Percentiles rank a stretch among this genome's conserved stretches.
These are phyloP conservation scores for Ulmus americana DNA, from an alignment of 331 rosid species.

Conservation along the genomic window DNA sequence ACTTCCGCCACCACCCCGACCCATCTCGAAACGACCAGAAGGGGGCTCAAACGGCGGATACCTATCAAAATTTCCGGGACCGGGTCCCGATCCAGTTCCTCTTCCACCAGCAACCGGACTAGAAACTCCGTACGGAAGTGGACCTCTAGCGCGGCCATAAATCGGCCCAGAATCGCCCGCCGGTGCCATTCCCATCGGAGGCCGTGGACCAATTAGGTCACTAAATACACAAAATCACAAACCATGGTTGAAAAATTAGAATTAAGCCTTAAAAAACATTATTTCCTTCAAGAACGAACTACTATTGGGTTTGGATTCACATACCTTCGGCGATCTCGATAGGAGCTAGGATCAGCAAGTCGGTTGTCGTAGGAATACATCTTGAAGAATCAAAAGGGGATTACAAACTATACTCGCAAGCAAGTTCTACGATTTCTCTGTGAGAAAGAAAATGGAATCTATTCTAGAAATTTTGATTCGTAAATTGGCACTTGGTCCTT, in stretches of 20 bases:
- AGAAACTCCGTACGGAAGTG: slow-evolving; percentile 32
- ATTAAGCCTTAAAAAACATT: background rate
- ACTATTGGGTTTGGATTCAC: background rate
- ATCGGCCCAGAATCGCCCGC: slow-evolving; percentile 23
- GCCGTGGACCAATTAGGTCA: slow-evolving; percentile 52
- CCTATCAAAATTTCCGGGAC: slow-evolving; percentile 26
- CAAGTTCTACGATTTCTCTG: background rate
- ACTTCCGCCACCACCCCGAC: slow-evolving; percentile 41
- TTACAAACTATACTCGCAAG: background rate
- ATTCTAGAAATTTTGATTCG: background rate
- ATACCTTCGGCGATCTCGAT: slow-evolving; percentile 79
- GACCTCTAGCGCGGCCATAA: slow-evolving; percentile 52
- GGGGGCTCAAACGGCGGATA: slow-evolving; percentile 65
- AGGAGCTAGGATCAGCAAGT: slow-evolving; percentile 57
- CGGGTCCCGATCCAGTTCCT: slow-evolving; percentile 37
- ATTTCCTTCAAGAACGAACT: background rate
- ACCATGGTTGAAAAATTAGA: background rate
- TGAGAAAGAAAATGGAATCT: no score
- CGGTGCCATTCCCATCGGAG: slow-evolving; percentile 24
- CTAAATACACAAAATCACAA: slow-evolving; percentile 23
- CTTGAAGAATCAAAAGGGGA: slow-evolving; percentile 3
- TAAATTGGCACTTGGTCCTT: background rate
- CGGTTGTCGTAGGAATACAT: slow-evolving; percentile 66
- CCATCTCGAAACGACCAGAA: slow-evolving; percentile 50
- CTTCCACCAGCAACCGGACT: slow-evolving; percentile 32